A percentile compares a stretch with the other conserved stretches of the same genome.
Evolutionary conservation across 176 grass and related monocot species (phyloP).

Genomic region (Triticum urartu): DNA sequence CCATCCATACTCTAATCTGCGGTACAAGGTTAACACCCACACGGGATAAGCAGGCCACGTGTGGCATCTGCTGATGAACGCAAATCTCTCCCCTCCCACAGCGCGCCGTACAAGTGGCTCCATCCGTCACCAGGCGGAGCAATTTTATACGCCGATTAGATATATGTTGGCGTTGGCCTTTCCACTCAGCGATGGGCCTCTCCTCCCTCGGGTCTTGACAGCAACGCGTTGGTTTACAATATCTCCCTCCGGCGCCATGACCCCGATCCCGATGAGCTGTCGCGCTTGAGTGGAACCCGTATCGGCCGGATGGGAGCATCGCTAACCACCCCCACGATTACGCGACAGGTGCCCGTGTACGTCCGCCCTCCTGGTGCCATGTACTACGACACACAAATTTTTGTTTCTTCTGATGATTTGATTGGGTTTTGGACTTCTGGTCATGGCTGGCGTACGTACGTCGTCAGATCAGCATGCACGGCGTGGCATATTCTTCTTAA

Average conservation of each 20-base stretch:
- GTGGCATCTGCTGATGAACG: conserved; percentile 23
- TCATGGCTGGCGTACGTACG: neutral
- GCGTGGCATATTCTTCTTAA: neutral
- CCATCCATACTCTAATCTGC: too few relatives aligned
- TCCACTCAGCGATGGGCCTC: conserved; percentile 23
- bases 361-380: neutral
- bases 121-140: conserved; percentile 28
- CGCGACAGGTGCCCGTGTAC: conserved; percentile 21
- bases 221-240: conserved; percentile 42
- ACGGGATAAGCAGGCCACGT: conserved; percentile 9
- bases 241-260: conserved; percentile 33
- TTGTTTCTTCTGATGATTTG: neutral
- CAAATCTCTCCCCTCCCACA: conserved; percentile 1
- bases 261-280: conserved; percentile 31
- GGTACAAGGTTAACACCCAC: too few relatives aligned
- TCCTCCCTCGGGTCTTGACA: conserved; percentile 11
- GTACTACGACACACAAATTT: neutral
- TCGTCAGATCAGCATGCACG: neutral
- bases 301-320: conserved; percentile 49
- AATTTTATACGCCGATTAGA: conserved; percentile 26
- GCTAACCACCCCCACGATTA: conserved; percentile 49
- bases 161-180: conserved; percentile 8
- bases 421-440: neutral
- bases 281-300: conserved; percentile 50
- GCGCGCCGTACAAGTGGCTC: conserved; percentile 29